phyloP scores from a whole-genome alignment of 306 rosid species.

The Pueraria montana region DNA sequence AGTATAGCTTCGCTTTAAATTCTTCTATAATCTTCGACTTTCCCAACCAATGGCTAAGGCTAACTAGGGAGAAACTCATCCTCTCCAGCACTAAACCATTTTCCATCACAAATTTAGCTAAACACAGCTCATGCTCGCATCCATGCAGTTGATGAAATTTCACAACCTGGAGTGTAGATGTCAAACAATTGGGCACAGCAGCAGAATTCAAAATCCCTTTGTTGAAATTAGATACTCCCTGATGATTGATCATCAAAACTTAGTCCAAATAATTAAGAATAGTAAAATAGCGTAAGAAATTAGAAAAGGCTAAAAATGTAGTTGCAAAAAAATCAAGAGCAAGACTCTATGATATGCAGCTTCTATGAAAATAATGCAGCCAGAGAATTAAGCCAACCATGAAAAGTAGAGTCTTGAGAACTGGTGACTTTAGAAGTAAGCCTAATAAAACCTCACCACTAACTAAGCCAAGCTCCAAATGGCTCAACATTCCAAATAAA shows the following conservation, averaged over 20 bases:
- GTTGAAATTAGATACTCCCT: constrained; percentile 6
- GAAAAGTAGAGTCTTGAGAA: not conserved
- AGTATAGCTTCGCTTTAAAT: constrained; percentile 30
- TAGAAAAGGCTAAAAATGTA: not conserved
- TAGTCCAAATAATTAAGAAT: not conserved
- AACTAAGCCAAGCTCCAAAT: constrained; percentile 13
- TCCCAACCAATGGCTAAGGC: fast-evolving
- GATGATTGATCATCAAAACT: not conserved
- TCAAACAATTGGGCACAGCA: constrained; percentile 21
- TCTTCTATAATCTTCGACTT: not conserved
- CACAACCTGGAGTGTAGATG: constrained; percentile 27
- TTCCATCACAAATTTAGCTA: constrained; percentile 40
- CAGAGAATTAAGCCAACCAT: constrained; percentile 15
- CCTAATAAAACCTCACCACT: not conserved
- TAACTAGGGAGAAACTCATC: constrained; percentile 15
- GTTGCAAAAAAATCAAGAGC: too few species aligned
- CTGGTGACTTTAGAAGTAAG: constrained; percentile 27
- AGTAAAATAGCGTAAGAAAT: not conserved
- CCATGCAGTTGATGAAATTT: not conserved
- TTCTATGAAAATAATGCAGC: not conserved
- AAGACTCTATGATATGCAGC: too few species aligned
- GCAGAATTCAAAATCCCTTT: not conserved
- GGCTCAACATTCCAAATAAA: not conserved
- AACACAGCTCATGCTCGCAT: not conserved
- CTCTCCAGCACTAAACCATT: constrained; percentile 23